Base-by-base conservation (phyloP, 2,329 filamentous ascomycete genomes). In the Leptographium flavum region DNA sequence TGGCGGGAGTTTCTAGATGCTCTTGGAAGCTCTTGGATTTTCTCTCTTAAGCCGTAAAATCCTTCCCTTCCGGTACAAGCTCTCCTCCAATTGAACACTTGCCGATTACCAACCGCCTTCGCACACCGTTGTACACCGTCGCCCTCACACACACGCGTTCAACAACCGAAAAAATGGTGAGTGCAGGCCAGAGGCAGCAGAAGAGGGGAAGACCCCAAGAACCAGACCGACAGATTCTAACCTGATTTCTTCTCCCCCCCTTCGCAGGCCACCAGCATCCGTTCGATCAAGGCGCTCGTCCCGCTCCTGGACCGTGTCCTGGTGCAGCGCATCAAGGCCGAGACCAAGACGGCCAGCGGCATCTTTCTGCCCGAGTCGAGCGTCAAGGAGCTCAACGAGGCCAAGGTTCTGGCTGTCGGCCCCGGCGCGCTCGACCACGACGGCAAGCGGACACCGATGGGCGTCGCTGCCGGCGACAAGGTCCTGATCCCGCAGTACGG, bases 301-400 rank as follows among this genome's bases (percentile, higher is more conserved):
- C 92, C 92, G 52, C 88, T 98, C 56, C 81, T 98, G 68, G 92
- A 98, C 79, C 90, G 92, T 59, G 87, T 98, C 57, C 83, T 98
- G 53, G 87, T 98, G 56, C 92, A 98, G 80, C 87, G 92, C 68
- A 70, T 95, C 71, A 96, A 96, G 74, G 85, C 90, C 60, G 90
- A 96, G 70, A 68, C 87, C 63, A 95, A 95, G 77, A 98, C 92
- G 42, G 87, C 92, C 57, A 81, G 81, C 60, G 92, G 92, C 60
- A 94, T 98, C 75, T 95, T 93, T 76, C 84, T 98, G 54, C 92
- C 92, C 56, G 92, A 98, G 73, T 88, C 82, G 51, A 85, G 83
- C 60, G 87, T 96, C 62, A 94, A 98, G 78, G 92, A 98, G 68
- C 78, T 96, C 63, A 96, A 95, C 69, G 90, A 96, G 74, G 92